Conservation (phyloP, 1,284 basidiomycete species). For the Coriolopsis trogii region DNA sequence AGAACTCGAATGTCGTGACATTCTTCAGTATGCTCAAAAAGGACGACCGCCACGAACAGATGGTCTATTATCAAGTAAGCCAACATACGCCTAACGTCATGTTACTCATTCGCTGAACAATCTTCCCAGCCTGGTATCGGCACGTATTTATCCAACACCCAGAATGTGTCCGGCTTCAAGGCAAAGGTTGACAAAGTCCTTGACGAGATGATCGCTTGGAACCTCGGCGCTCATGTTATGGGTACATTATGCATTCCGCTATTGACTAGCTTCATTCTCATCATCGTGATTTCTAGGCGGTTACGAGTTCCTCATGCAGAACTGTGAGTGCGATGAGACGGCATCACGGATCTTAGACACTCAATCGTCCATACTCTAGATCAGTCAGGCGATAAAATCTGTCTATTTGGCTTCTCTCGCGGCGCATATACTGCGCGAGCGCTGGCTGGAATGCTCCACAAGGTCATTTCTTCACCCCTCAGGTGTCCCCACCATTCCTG, state of each 20-base stretch:
- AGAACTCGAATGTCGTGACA: constrained; percentile 65
- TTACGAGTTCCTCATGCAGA: constrained; percentile 68
- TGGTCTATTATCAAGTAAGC: constrained; percentile 65
- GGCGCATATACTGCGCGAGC: constrained; percentile 61
- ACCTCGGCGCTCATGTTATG: constrained; percentile 57
- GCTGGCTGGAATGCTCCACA: constrained; percentile 58
- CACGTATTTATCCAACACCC: constrained; percentile 46
- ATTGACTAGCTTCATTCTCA: no score
- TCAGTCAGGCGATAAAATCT: constrained; percentile 50
- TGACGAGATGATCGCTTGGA: constrained; percentile 56
- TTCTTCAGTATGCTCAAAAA: constrained; percentile 59
- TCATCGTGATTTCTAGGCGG: constrained; percentile 40
- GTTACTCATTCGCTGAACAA: neutral
- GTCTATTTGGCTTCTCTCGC: constrained; percentile 65
- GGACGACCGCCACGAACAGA: constrained; percentile 49
- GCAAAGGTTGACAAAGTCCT: constrained; percentile 44
- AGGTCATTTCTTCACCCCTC: no score
- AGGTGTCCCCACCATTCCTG: no score
- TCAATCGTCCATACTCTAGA: constrained; percentile 31
- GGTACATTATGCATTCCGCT: constrained; percentile 24
- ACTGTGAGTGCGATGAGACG: constrained; percentile 41
- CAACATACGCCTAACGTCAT: no score
- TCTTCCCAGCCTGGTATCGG: constrained; percentile 51
- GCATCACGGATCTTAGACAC: neutral
- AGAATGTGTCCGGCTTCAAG: constrained; percentile 44